Conservation (phyloP, 352 stramenopile species). For the Globisporangium paddicum region DNA sequence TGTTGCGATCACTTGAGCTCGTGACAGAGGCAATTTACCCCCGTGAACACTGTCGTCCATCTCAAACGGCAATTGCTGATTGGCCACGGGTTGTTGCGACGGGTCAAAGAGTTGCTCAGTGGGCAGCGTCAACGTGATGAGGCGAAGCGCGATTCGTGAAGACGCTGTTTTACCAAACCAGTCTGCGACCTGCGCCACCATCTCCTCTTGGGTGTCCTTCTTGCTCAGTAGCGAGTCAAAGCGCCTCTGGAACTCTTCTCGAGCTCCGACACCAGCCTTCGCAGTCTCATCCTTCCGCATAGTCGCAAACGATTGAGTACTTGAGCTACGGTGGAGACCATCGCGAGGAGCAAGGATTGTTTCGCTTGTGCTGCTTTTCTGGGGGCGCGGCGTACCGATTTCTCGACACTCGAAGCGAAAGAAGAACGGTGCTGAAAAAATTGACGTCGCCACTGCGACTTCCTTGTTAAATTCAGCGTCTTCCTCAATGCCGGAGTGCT, state of each 20-base stretch:
- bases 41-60: slow-evolving; percentile 34
- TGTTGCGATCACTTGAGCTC: slow-evolving; percentile 45
- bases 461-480: slow-evolving; percentile 84
- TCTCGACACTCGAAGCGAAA: slow-evolving; percentile 80
- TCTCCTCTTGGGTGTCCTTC: slow-evolving; percentile 11
- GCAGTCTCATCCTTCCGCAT: slow-evolving; percentile 17
- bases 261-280: slow-evolving; percentile 15
- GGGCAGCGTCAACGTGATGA: slow-evolving; percentile 73
- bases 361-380: neutral
- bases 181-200: slow-evolving; percentile 51
- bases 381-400: slow-evolving; percentile 25
- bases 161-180: slow-evolving; percentile 34
- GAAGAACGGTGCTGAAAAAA: slow-evolving; percentile 82
- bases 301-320: slow-evolving; percentile 48
- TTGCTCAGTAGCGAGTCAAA: slow-evolving; percentile 32
- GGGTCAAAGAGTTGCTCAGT: slow-evolving; percentile 65
- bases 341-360: slow-evolving; percentile 2
- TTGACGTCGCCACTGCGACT: slow-evolving; percentile 74
- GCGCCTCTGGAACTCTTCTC: slow-evolving; percentile 31
- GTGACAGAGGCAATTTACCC: slow-evolving; percentile 20
- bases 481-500: slow-evolving; percentile 47
- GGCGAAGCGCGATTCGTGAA: slow-evolving; percentile 55
- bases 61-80: slow-evolving; percentile 46
- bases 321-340: slow-evolving; percentile 30
- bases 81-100: slow-evolving; percentile 17